Evolutionary conservation across 106 monocot genomes (phyloP), one percentile per base, ranked within the genome.

Genomic region (Acanthochlamys bracteata): DNA sequence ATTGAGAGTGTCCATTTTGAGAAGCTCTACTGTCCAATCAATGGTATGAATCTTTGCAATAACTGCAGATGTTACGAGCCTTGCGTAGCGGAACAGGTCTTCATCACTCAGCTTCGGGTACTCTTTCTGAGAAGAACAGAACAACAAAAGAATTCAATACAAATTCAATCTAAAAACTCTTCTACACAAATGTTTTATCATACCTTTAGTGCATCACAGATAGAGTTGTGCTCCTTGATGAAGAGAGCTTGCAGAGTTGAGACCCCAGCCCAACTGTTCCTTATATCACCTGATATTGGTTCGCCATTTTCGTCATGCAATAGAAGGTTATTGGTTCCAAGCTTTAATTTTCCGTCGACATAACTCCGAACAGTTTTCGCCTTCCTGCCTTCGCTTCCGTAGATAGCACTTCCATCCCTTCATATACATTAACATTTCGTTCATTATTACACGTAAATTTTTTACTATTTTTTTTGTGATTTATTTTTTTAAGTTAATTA

Each of bases 21-120:
- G 82, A 25, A 86, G 75, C 70, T 86, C 86, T 0, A 82, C 75
- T 6, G 86, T 86, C 86, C 86, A 86, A 56, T 82, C 86, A 19
- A 86, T 86, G 43, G 86, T 86, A 75, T 86, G 82, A 33, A 86
- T 75, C 76, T 86, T 86, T 11, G 86, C 86, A 14, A 86, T 86
- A 21, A 86, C 86, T 13, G 82, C 86, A 0, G 86, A 82, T 0
- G 86, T 86, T 14, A 82, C 86, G 12, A 86, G 66, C 52, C 65
- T 78, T 21, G 75, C 86, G 55, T 76, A 41, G 13, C 47, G 75
- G 51, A 55, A 86, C 47, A 86, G 57, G 15, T 69, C 71, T 57
- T 82, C 86, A 11, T 82, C 86, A 4, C 54, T 41, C 15, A 86
- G 52, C 0, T 69, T 14, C 0, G 81, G 85, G 56, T 78, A 61